Percentiles rank a stretch among this genome's conserved stretches.
These are phyloP conservation scores for Musa balbisiana DNA, from an alignment of 202 grass and related monocot genomes.

Conservation along the genomic window DNA sequence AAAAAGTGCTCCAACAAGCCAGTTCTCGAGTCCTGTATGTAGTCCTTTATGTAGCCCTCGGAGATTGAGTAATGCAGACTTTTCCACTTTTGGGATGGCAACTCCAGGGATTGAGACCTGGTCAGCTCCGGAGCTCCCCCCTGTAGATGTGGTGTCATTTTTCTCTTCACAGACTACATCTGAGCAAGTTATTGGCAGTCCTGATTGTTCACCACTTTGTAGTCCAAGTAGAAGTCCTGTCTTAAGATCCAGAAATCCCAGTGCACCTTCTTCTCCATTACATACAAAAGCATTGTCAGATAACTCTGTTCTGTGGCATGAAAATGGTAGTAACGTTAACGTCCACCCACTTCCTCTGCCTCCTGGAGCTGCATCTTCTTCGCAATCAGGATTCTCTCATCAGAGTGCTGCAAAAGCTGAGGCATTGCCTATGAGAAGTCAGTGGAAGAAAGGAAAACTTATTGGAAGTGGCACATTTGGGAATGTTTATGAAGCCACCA, in stretches of 20 bases:
- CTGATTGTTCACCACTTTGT: conserved; percentile 20
- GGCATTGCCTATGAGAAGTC: conserved; percentile 47
- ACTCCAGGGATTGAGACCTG: conserved; percentile 37
- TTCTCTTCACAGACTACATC: conserved; percentile 35
- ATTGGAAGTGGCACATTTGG: conserved; percentile 96
- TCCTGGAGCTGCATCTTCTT: conserved; percentile 42
- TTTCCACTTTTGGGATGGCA: conserved; percentile 17
- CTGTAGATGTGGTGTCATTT: conserved; percentile 34
- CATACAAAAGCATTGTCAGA: conserved; percentile 51
- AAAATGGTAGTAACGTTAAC: conserved; percentile 37
- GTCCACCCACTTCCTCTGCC: conserved; percentile 77
- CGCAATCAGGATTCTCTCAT: conserved; percentile 37
- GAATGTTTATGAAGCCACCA: conserved; percentile 85
- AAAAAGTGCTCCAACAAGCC: conserved; percentile 12
- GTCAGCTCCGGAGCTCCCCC: conserved; percentile 41
- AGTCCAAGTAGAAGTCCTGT: conserved; percentile 35
- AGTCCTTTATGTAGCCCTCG: conserved; percentile 39
- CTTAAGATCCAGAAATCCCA: conserved; percentile 46
- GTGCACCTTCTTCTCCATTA: conserved; percentile 78
- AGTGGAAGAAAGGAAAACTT: conserved; percentile 83
- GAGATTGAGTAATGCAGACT: conserved; percentile 57
- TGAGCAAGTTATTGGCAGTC: conserved; percentile 49
- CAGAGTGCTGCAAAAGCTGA: conserved; percentile 40
- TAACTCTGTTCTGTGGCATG: conserved; percentile 27
- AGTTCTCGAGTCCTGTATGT: not conserved